These are phyloP conservation scores for Euptelea pleiosperma DNA, from an alignment of 164 flowering plant genomes.

Conservation along the genomic window DNA sequence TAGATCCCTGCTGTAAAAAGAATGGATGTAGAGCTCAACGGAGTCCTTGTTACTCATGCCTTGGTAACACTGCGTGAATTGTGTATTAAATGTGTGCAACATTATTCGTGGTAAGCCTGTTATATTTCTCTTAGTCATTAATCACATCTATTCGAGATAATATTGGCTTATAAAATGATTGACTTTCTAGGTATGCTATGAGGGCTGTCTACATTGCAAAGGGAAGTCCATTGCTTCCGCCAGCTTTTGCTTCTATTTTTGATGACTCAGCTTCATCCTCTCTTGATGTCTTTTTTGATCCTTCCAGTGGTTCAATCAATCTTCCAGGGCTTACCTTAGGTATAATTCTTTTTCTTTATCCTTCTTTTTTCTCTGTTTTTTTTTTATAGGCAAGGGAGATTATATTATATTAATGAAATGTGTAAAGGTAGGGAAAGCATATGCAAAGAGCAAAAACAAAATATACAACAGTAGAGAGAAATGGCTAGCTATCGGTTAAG, in stretches of 20 bases:
- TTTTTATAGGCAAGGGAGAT: too few relatives aligned
- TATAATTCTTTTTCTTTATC: conserved; percentile 23
- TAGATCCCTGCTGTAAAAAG: conserved; percentile 78
- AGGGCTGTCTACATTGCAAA: conserved; percentile 93
- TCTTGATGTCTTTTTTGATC: conserved; percentile 93
- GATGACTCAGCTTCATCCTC: conserved; percentile 97
- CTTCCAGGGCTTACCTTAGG: conserved; percentile 89
- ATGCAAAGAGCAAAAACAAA: too few relatives aligned
- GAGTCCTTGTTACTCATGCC: conserved; percentile 88
- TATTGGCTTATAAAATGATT: conserved; percentile 5
- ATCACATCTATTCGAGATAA: background rate
- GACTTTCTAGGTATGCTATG: conserved; percentile 74
- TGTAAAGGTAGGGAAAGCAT: too few relatives aligned
- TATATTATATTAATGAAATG: too few relatives aligned
- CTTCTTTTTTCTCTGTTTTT: background rate
- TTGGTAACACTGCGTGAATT: conserved; percentile 75
- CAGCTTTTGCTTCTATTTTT: conserved; percentile 88
- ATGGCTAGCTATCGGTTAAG: too few relatives aligned
- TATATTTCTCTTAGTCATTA: background rate
- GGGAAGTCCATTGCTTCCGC: conserved; percentile 92
- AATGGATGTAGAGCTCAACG: conserved; percentile 85
- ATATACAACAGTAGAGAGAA: too few relatives aligned
- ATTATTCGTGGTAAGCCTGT: conserved; percentile 78
- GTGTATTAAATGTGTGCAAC: conserved; percentile 72
- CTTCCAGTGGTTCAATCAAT: conserved; percentile 64